Conservation (phyloP, 495 filamentous ascomycete species). For the Evernia prunastri region DNA sequence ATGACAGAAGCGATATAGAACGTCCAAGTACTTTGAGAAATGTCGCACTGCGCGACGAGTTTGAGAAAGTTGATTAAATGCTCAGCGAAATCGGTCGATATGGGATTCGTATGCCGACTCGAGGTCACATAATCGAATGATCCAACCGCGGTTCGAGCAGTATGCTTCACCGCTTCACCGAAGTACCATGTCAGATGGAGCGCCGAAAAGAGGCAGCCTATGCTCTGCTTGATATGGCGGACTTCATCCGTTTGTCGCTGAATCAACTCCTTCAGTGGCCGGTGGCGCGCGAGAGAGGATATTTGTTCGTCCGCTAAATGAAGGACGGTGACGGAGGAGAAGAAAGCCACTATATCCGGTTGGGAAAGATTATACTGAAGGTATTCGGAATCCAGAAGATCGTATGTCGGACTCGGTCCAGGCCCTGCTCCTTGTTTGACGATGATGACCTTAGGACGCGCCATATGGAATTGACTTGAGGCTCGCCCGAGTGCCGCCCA, state of each 20-base stretch:
- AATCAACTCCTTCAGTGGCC: conserved; percentile 18
- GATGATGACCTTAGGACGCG: conserved; percentile 23
- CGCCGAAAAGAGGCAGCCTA: conserved; percentile 5
- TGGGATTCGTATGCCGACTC: background rate
- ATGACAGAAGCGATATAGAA: background rate
- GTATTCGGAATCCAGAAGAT: conserved; percentile 18
- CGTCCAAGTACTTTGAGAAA: background rate
- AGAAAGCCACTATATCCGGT: conserved; percentile 21
- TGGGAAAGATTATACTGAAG: conserved; percentile 21
- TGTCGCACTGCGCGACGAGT: background rate
- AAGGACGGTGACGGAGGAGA: conserved; percentile 28
- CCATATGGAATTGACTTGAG: conserved; percentile 19
- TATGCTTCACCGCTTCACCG: background rate
- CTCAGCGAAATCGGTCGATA: background rate
- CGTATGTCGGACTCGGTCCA: conserved; percentile 5
- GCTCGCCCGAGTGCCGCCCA: conserved; percentile 26
- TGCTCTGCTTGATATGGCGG: background rate
- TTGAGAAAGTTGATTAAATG: no score
- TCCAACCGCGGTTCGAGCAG: no score
- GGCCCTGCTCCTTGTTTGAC: conserved; percentile 13
- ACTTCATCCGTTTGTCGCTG: background rate
- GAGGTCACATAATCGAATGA: background rate
- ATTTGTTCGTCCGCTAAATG: conserved; percentile 22
- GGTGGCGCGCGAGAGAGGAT: conserved; percentile 20
- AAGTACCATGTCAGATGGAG: conserved; percentile 2